Evolutionary conservation across 495 filamentous ascomycete species (phyloP).

Genomic region (Penicillium samsonianum): DNA sequence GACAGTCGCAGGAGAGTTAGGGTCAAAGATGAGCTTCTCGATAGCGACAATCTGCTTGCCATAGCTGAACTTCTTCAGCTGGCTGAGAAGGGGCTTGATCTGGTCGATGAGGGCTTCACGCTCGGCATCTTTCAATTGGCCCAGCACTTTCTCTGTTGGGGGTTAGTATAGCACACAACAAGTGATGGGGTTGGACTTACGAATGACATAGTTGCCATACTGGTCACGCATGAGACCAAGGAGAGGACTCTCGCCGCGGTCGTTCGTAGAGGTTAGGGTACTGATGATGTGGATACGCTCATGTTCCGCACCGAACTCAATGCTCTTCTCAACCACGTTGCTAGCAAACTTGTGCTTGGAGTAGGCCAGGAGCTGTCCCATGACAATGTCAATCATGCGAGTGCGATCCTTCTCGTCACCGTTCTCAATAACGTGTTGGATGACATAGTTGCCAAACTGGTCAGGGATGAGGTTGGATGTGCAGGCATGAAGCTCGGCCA

Average conservation of each 20-base stretch:
- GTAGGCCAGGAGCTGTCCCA: constrained; percentile 65
- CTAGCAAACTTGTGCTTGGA: constrained; percentile 97
- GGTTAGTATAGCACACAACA: constrained; percentile 18
- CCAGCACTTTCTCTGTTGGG: constrained; percentile 72
- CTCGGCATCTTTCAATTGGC: constrained; percentile 65
- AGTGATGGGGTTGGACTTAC: constrained; percentile 57
- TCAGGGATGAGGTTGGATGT: constrained; percentile 75
- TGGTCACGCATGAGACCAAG: constrained; percentile 82
- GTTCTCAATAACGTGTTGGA: constrained; percentile 87
- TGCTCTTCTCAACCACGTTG: constrained; percentile 96
- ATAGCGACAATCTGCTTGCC: constrained; percentile 80
- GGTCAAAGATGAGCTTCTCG: constrained; percentile 60
- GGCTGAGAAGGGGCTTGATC: constrained; percentile 71
- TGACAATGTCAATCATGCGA: constrained; percentile 72
- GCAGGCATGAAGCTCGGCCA: constrained; percentile 77
- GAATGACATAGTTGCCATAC: constrained; percentile 96
- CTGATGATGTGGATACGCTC: constrained; percentile 72
- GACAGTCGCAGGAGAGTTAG: constrained; percentile 26
- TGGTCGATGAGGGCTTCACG: constrained; percentile 65
- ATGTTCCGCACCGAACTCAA: constrained; percentile 68
- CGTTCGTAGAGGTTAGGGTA: constrained; percentile 58
- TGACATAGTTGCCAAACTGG: constrained; percentile 96
- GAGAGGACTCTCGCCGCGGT: constrained; percentile 67
- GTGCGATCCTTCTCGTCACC: constrained; percentile 75
- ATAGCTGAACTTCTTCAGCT: constrained; percentile 70